Percentiles rank a stretch among this genome's conserved stretches.
phyloP scores from a whole-genome alignment of 202 grass and related monocot species.

The Zizania palustris region DNA sequence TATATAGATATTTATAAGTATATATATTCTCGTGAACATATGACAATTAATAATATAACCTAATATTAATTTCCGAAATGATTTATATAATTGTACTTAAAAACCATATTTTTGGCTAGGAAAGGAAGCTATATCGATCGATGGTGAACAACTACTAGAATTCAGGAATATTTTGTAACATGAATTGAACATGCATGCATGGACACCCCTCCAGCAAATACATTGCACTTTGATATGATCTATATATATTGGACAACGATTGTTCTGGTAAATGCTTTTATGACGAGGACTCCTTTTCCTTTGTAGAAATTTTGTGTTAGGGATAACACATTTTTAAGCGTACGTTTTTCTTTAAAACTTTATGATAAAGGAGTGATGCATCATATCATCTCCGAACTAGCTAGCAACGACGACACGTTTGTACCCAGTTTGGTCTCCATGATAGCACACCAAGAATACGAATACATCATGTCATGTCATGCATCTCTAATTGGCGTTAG shows the following conservation, averaged over 20 bases:
- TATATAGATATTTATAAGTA: no score
- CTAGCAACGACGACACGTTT: not conserved
- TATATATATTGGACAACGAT: constrained; percentile 13
- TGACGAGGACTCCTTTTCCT: constrained; percentile 37
- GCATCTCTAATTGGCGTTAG: constrained; percentile 16
- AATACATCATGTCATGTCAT: not conserved
- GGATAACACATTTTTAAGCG: not conserved
- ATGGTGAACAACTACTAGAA: not conserved
- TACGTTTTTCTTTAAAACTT: constrained; percentile 9
- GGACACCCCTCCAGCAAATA: not conserved
- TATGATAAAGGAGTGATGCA: constrained; percentile 15
- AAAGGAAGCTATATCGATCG: not conserved
- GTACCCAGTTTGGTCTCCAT: constrained; percentile 50
- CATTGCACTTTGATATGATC: constrained; percentile 14
- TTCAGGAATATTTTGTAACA: constrained; percentile 16
- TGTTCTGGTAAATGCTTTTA: constrained; percentile 40
- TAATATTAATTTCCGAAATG: not conserved
- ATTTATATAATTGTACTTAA: not conserved
- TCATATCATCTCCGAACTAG: not conserved
- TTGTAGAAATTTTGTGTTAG: constrained; percentile 24
- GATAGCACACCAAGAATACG: constrained; percentile 38
- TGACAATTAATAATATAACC: no score
- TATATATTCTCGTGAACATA: no score
- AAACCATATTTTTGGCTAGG: not conserved
- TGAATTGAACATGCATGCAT: not conserved